Conservation (phyloP, 2,329 filamentous ascomycete species). For the Hirsutella thompsonii region DNA sequence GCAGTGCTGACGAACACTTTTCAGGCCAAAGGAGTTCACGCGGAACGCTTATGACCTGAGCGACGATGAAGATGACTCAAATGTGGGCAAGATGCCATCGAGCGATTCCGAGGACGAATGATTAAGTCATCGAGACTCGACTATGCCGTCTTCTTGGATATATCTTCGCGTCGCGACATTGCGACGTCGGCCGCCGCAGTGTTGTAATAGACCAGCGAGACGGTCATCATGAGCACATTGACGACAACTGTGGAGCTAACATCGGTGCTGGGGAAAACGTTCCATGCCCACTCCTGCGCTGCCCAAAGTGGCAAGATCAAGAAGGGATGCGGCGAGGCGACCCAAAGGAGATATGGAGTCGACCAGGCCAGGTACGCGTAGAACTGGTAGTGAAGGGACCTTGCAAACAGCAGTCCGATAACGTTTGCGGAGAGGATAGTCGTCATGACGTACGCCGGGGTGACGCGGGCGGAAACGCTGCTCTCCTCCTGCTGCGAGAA, state of each 20-base stretch:
- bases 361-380: constrained; percentile 86
- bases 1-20: constrained; percentile 8
- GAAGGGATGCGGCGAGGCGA: constrained; percentile 53
- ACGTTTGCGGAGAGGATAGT: constrained; percentile 63
- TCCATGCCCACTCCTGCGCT: constrained; percentile 86
- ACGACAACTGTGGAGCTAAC: constrained; percentile 52
- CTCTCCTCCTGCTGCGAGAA: constrained; percentile 39
- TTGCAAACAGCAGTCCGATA: constrained; percentile 73
- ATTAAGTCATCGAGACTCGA: constrained; percentile 1
- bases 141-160: constrained; percentile 18
- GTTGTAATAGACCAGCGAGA: constrained; percentile 49
- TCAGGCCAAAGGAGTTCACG: constrained; percentile 67
- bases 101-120: constrained; percentile 63
- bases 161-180: not conserved
- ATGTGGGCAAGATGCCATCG: constrained; percentile 73
- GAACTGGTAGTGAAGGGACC: constrained; percentile 91
- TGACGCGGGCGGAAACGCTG: constrained; percentile 44
- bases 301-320: constrained; percentile 59
- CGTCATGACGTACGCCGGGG: constrained; percentile 62
- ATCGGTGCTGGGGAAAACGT: constrained; percentile 70
- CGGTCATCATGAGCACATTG: constrained; percentile 51
- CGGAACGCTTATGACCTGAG: constrained; percentile 51
- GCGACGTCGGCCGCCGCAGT: constrained; percentile 18
- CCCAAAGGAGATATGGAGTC: constrained; percentile 79
- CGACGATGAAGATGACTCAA: constrained; percentile 65